Base-by-base conservation (phyloP, 1,139 yeast species). In the Yamadazyma aaseri region DNA sequence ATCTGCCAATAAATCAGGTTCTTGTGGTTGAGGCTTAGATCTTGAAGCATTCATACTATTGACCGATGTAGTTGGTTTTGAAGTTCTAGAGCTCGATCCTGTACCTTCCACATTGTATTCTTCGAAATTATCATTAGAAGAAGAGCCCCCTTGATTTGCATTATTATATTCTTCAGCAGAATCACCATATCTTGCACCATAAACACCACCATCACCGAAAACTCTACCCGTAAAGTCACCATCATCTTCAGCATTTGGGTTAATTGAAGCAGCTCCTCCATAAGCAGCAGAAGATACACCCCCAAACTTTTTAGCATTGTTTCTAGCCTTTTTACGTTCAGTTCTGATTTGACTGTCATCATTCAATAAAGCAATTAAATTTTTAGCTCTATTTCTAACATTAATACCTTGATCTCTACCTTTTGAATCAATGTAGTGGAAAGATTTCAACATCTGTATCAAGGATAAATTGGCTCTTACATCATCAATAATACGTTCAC, bases 351-450 rank as follows among this genome's bases (percentile, higher is more conserved):
- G 67, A 12, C 71, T 71, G 49, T 89, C 96, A 58, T 89, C 96
- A 49, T 79, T 78, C 46, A 94, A 69, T 49, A 94, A 71, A 9
- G 71, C 71, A 26, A 81, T 65, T 46, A 92, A 71, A 46, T 80
- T 83, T 58, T 87, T 85, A 17, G 97, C 84, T 49, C 96, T 78
- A 63, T 87, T 90, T 56, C 97, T 78, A 38, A 92, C 96, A 56
- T 92, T 90, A 46, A 89, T 80, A 34, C 99, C 99, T 63, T 90
- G 97, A 59, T 92, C 99, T 50, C 92, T 79, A 26, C 97, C 97
- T 56, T 87, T 86, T 17, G 90, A 79, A 59, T 92, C 97, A 36
- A 86, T 84, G 63, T 87, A 94, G 58, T 90, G 97, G 76, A 92
- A 94, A 17, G 89, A 81, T 53, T 87, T 86, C 50, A 94, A 73